Base-by-base conservation (phyloP, 2,329 filamentous ascomycete genomes). In the Botrytis fabae region DNA sequence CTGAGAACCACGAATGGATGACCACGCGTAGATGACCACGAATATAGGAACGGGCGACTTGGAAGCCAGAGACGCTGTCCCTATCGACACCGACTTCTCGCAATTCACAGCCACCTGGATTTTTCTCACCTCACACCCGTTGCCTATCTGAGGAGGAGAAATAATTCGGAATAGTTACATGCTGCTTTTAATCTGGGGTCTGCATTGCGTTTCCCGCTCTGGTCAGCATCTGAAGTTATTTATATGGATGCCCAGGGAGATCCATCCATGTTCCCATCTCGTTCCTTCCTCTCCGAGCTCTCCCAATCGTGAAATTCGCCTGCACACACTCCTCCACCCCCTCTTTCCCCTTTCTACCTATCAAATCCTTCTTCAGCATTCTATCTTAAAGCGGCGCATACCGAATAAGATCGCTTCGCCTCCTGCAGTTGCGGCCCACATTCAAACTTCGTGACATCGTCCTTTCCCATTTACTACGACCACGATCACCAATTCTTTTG, bases 401-500 rank as follows among this genome's bases (percentile, higher is more conserved):
- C 70, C 70, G 22, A 69, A 69, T 61, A 57, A 72, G 70, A 69
- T 69, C 63, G 51, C 64, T 68, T 72, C 71, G 71, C 71, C 71
- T 73, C 64, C 65, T 73, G 71, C 71, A 73, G 71, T 73, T 46
- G 9, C 28, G 71, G 65, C 71, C 71, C 71, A 73, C 71, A 71
- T 32, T 72, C 70, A 65, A 68, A 72, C 46, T 72, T 69, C 63
- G 63, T 68, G 69, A 71, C 69, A 71, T 71, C 69, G 69, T 71
- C 60, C 69, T 63, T 71, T 71, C 61, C 69, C 69, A 62, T 66
- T 71, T 71, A 59, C 69, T 65, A 66, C 72, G 69, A 74, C 73
- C 73, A 74, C 73, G 69, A 72, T 72, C 73, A 69, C 54, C 63
- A 72, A 72, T 71, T 71, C 69, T 71, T 71, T 71, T 71, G 46